These are phyloP conservation scores for Metschnikowia drakensbergensis DNA, from an alignment of 805 yeast species.

Conservation along the genomic window DNA sequence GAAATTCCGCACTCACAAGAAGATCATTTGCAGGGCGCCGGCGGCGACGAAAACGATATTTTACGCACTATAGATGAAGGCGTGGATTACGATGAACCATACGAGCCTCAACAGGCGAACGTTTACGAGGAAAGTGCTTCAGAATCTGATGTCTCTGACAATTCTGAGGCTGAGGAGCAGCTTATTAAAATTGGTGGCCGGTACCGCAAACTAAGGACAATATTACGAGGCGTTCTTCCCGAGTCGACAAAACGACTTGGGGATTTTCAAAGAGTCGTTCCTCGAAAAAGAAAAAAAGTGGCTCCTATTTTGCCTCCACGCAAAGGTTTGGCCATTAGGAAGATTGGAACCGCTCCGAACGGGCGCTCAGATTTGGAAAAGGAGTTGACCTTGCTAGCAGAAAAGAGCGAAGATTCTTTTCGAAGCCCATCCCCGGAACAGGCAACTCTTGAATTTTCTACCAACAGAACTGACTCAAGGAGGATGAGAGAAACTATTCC, in stretches of 20 bases:
- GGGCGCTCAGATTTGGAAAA: conserved; percentile 10
- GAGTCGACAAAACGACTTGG: conserved; percentile 37
- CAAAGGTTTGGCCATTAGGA: conserved; percentile 37
- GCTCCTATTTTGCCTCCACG: conserved; percentile 16
- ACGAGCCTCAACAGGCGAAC: background rate
- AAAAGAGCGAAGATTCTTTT: background rate
- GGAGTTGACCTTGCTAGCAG: conserved; percentile 6
- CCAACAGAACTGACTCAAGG: background rate
- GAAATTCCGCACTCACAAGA: conserved; percentile 7
- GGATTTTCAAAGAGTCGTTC: conserved; percentile 15
- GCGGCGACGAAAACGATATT: background rate
- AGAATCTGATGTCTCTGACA: background rate
- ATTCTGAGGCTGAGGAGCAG: conserved; percentile 13
- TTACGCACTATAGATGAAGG: conserved; percentile 2
- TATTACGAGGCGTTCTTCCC: conserved; percentile 36
- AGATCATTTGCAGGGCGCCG: background rate
- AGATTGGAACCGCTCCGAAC: conserved; percentile 10
- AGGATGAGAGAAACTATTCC: background rate
- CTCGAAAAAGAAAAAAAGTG: conserved; percentile 4
- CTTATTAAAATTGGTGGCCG: conserved; percentile 19
- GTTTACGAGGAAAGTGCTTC: background rate
- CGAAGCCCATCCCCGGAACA: background rate
- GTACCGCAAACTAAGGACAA: conserved; percentile 25
- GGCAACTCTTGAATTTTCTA: background rate
- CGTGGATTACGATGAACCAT: background rate